phyloP scores from a whole-genome alignment of 805 yeast genomes.

The Monosporozyma yasuniensis region DNA sequence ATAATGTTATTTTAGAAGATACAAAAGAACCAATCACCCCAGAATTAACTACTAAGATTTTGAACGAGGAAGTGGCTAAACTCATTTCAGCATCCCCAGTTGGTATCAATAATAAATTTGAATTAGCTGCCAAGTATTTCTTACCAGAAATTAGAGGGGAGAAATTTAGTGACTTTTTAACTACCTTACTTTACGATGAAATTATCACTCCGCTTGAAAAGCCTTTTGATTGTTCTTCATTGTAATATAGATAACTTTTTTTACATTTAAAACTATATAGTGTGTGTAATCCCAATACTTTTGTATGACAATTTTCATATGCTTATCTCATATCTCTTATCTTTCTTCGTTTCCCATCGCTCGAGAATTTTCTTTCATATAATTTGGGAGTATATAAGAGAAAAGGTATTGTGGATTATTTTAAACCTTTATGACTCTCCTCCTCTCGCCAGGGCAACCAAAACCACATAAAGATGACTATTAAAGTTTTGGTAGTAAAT shows the following conservation, averaged over 20 bases:
- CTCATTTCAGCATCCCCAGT: constrained; percentile 37
- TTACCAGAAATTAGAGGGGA: constrained; percentile 65
- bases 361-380: background rate
- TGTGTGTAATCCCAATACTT: too few species aligned
- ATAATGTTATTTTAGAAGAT: constrained; percentile 50
- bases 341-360: background rate
- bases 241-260: background rate
- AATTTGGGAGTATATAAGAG: too few species aligned
- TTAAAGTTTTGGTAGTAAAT: constrained; percentile 14
- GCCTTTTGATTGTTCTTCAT: constrained; percentile 1
- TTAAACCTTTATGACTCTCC: too few species aligned
- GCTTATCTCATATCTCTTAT: background rate
- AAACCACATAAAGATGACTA: too few species aligned
- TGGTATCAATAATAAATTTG: constrained; percentile 44
- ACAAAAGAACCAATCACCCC: constrained; percentile 50
- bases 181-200: constrained; percentile 68
- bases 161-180: constrained; percentile 67
- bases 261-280: too few species aligned
- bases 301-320: too few species aligned
- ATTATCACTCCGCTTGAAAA: constrained; percentile 20
- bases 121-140: constrained; percentile 60
- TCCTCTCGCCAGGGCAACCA: too few species aligned
- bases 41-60: constrained; percentile 45
- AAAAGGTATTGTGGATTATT: too few species aligned
- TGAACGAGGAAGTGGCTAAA: constrained; percentile 53